Base-by-base conservation (phyloP, 2,329 filamentous ascomycete species). In the Penicillium brevicompactum region DNA sequence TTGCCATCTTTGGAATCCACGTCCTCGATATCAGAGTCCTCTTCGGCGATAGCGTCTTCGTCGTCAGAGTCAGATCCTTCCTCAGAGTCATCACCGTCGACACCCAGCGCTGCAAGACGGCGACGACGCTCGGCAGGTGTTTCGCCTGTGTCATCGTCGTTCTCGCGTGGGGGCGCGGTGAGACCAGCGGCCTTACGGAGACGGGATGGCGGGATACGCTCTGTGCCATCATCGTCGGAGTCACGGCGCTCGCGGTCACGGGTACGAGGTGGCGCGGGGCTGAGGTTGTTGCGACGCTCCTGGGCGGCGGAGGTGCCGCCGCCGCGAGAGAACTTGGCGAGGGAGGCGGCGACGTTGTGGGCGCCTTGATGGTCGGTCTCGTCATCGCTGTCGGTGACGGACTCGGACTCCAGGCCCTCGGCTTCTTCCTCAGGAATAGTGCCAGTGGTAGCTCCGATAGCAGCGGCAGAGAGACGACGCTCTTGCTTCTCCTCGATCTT, bases 51-150 rank as follows among this genome's bases (percentile, higher is more conserved):
- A 9, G 67, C 57, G 8, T 65, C 60, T 10, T 69, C 66, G 40
- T 61, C 65, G 11, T 67, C 67, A 1, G 65, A 64, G 16, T 68
- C 67, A 4, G 60, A 56, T 27, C 52, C 59, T 45, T 54, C 65
- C 8, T 69, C 67, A 1, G 62, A 61, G 11, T 67, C 64, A 6
- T 67, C 69, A 27, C 67, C 61, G 7, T 65, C 59, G 46, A 74
- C 63, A 42, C 76, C 76, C 10, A 79, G 60, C 1, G 76, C 77
- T 24, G 76, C 77, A 7, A 79, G 69, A 65, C 77, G 75, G 54
- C 77, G 76, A 46, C 76, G 72, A 38, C 76, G 76, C 58, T 80
- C 77, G 8, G 76, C 77, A 1, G 76, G 75, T 3, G 77, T 79
- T 56, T 78, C 75, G 24, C 68, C 70, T 0, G 71, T 72, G n/a